Evolutionary conservation across 371 early-diverging fungal genomes (phyloP).

Genomic region (Phascolomyces articulosus): DNA sequence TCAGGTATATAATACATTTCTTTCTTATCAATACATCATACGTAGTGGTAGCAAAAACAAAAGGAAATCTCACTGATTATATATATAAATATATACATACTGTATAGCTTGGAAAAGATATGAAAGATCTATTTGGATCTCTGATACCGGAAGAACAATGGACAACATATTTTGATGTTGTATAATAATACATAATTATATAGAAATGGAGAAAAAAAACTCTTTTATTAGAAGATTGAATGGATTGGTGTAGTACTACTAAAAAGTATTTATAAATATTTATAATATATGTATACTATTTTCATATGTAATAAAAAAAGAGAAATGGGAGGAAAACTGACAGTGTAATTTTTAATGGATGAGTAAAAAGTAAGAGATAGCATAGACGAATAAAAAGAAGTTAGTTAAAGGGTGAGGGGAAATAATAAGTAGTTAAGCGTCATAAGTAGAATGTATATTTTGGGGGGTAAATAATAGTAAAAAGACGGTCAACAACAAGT

Average conservation of each 20-base stretch:
- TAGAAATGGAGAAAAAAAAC: too few relatives aligned
- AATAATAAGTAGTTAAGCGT: not conserved
- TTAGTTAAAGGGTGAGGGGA: not conserved
- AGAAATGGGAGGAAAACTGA: not conserved
- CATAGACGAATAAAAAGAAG: not conserved
- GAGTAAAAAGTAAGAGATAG: not conserved
- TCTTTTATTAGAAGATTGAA: not conserved
- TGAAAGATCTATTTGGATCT: constrained; percentile 48
- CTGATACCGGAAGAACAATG: constrained; percentile 47
- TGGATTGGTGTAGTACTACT: not conserved
- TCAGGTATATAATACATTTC: constrained; percentile 11
- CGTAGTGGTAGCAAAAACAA: too few relatives aligned
- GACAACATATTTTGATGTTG: constrained; percentile 32
- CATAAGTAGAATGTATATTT: constrained; percentile 5
- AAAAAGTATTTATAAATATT: constrained; percentile 1
- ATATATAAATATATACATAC: not conserved
- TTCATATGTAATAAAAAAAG: not conserved
- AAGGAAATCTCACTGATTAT: too few relatives aligned
- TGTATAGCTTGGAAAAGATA: constrained; percentile 36
- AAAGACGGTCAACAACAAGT: constrained; percentile 2
- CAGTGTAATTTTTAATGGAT: not conserved
- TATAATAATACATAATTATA: not conserved
- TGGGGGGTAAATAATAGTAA: not conserved
- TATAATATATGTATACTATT: not conserved
- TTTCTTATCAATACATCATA: not conserved